phyloP scores from a whole-genome alignment of 441 rosid genomes.

The Geranium incanum region DNA sequence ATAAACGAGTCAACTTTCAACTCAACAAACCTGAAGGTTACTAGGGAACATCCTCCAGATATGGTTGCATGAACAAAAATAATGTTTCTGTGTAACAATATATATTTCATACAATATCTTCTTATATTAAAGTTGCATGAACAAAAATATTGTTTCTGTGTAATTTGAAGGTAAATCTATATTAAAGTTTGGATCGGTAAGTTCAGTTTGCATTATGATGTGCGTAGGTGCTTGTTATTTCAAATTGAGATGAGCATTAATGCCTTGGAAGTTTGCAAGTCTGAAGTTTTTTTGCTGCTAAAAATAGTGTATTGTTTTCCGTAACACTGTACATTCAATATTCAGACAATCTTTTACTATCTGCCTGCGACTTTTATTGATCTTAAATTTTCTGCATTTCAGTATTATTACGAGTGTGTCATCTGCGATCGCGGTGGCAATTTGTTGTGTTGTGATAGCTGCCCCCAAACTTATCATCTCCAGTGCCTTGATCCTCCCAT shows the following conservation, averaged over 20 bases:
- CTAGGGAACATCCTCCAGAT: not conserved
- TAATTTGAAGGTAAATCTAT: not conserved
- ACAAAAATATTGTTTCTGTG: not conserved
- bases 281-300: not conserved
- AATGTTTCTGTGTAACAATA: not conserved
- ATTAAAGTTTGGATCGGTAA: not conserved
- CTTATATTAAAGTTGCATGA: no score
- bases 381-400: slow-evolving; percentile 27
- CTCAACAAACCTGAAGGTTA: not conserved
- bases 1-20: not conserved
- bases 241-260: not conserved
- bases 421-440: slow-evolving; percentile 96
- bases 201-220: not conserved
- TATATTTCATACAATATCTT: not conserved
- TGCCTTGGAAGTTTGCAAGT: no score
- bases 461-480: slow-evolving; percentile 93
- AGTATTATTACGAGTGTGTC: slow-evolving; percentile 96
- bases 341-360: not conserved
- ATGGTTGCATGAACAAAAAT: not conserved
- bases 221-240: not conserved
- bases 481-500: slow-evolving; percentile 97
- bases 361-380: slow-evolving; percentile 25
- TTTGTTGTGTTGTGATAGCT: slow-evolving; percentile 92
- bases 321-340: not conserved
- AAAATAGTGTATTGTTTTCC: not conserved